These are phyloP conservation scores for Carex myosuroides DNA, from an alignment of 176 grass and related monocot genomes.

Conservation along the genomic window DNA sequence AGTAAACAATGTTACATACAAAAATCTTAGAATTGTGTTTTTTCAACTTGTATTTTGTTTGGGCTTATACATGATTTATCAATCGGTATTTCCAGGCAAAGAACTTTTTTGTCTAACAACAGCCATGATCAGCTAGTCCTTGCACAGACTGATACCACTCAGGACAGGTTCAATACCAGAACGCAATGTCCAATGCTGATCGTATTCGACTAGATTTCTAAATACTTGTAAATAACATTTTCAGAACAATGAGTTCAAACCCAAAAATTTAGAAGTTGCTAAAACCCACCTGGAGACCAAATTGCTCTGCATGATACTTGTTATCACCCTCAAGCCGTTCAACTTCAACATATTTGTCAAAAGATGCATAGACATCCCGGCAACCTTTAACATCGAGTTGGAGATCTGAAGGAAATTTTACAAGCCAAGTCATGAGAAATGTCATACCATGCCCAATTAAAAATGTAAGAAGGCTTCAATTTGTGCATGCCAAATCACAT, in stretches of 20 bases:
- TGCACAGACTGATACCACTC: background rate
- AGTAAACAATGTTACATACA: background rate
- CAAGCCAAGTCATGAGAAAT: constrained; percentile 20
- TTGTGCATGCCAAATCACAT: background rate
- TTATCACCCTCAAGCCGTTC: constrained; percentile 89
- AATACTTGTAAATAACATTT: background rate
- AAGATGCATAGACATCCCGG: constrained; percentile 72
- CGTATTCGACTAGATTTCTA: background rate
- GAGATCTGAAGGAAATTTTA: constrained; percentile 49
- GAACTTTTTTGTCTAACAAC: background rate
- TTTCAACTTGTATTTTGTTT: background rate
- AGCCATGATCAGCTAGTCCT: background rate
- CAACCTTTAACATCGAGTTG: constrained; percentile 96
- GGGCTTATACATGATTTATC: background rate
- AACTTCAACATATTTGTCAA: constrained; percentile 97
- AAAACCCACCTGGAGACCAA: constrained; percentile 71
- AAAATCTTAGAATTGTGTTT: background rate
- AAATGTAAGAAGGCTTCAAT: background rate
- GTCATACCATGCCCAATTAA: background rate
- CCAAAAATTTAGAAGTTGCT: background rate
- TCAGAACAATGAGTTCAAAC: background rate
- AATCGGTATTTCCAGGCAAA: background rate
- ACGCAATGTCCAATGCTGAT: background rate
- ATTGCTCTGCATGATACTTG: constrained; percentile 77
- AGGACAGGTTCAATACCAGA: background rate